These are phyloP conservation scores for Alloascoidea africana DNA, from an alignment of 805 yeast genomes.

Conservation along the genomic window DNA sequence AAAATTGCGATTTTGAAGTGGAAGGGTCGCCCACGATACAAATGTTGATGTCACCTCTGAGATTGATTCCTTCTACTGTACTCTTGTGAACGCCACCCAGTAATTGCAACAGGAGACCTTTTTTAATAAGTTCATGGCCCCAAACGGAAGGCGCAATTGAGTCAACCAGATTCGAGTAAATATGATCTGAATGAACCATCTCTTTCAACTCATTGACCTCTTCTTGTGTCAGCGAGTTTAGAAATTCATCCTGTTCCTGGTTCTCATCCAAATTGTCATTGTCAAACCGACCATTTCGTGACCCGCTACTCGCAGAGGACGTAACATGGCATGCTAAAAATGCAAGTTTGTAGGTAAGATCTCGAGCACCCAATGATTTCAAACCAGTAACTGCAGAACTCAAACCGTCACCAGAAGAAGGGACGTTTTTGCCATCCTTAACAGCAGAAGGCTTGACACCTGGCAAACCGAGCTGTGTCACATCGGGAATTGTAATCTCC, in stretches of 20 bases:
- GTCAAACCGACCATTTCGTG: conserved; percentile 20
- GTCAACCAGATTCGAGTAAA: conserved; percentile 69
- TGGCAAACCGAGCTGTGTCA: conserved; percentile 85
- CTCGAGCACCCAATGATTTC: conserved; percentile 84
- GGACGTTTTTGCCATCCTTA: conserved; percentile 44
- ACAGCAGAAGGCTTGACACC: conserved; percentile 83
- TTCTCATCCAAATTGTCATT: conserved; percentile 33
- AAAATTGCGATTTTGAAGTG: conserved; percentile 89
- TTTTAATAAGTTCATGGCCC: conserved; percentile 90
- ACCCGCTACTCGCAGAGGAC: conserved; percentile 20
- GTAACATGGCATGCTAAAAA: conserved; percentile 90
- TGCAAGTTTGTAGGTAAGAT: conserved; percentile 81
- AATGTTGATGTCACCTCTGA: conserved; percentile 92
- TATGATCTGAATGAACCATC: conserved; percentile 82
- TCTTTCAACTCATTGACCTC: conserved; percentile 75
- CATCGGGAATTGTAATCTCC: conserved; percentile 89
- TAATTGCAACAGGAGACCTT: conserved; percentile 78
- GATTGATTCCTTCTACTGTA: conserved; percentile 85
- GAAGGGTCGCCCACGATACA: conserved; percentile 98
- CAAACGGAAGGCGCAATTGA: conserved; percentile 93
- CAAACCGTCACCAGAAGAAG: conserved; percentile 48
- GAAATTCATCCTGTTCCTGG: conserved; percentile 66
- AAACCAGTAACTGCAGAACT: conserved; percentile 83
- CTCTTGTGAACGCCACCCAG: conserved; percentile 92
- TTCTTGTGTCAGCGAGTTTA: conserved; percentile 61